Conservation (phyloP, 2,329 filamentous ascomycete species). For the Fusarium robinianum region DNA sequence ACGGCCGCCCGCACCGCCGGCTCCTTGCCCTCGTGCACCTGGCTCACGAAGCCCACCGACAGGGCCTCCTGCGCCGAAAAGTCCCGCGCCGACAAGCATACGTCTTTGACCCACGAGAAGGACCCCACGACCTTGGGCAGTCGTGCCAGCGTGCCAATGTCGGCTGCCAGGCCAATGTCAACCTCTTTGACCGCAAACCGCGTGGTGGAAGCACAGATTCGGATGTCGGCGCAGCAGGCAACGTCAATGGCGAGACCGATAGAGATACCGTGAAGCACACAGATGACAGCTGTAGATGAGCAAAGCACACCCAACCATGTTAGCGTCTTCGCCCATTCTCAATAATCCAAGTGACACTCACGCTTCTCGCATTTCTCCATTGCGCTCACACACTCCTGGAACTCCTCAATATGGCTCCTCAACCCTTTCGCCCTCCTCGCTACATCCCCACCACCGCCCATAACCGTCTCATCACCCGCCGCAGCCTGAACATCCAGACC, state of each 20-base stretch:
- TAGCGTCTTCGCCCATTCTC: constrained; percentile 9
- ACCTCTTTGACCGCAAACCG: constrained; percentile 78
- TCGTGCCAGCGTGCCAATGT: constrained; percentile 75
- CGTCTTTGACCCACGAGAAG: constrained; percentile 78
- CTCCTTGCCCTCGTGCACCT: constrained; percentile 66
- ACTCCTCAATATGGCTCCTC: constrained; percentile 73
- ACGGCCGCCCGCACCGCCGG: constrained; percentile 66
- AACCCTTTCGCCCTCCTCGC: constrained; percentile 67
- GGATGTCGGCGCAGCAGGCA: constrained; percentile 70
- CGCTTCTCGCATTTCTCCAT: constrained; percentile 90
- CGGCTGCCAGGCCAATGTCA: constrained; percentile 79
- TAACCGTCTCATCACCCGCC: constrained; percentile 54
- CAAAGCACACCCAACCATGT: constrained; percentile 13
- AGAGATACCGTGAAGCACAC: constrained; percentile 76
- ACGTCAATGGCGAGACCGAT: constrained; percentile 81
- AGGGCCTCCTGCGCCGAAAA: constrained; percentile 72
- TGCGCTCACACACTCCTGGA: constrained; percentile 76
- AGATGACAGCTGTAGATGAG: constrained; percentile 68
- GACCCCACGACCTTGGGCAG: constrained; percentile 75
- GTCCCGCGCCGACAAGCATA: constrained; percentile 70
- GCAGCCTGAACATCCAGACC: constrained; percentile 83
- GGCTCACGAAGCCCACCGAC: constrained; percentile 70
- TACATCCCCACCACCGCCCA: constrained; percentile 52
- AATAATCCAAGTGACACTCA: constrained; percentile 48
- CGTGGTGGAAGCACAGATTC: constrained; percentile 63